Base-by-base conservation (phyloP, 2,329 filamentous ascomycete species). In the Monilinia polystroma region DNA sequence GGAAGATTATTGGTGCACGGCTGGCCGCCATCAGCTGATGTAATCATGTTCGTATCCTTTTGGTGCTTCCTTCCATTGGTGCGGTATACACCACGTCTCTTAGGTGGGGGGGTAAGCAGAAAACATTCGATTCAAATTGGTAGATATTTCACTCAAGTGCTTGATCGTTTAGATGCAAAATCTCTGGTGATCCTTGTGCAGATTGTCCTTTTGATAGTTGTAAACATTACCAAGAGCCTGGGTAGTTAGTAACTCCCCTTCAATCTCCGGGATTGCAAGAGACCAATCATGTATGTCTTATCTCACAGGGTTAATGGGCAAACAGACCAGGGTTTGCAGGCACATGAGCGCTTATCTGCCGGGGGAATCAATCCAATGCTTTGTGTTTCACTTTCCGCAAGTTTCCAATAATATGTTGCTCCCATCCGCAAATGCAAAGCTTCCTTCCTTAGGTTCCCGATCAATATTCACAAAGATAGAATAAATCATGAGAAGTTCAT, bases 1-100 rank as follows among this genome's bases (percentile, higher is more conserved):
- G 43, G n/a, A 20, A 14, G 14, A 26, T 49, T 23, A 38, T 38
- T 51, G 26, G 57, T 43, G 18, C n/a, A 32, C 56, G n/a, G 57
- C 26, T 35, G 20, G 43, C 20, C 26, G 32, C 29, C 45, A 60
- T 60, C 57, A 60, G 57, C 57, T 51, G 57, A 60, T 60, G 18
- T n/a, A 16, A 38, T 23, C 23, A 23, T 51, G 2, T 38, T 60
- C 57, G 43, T 60, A 60, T 49, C 6, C 14, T 35, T 35, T 10
- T 60, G 26, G 29, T 49, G 43, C 32, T 53, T 10, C 41, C 26
- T 53, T 10, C 41, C 26, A 35, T 59, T 58, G 41, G 56, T 23
- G 43, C 45, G 23, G 26, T 45, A 45, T 26, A 29, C 23, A 45
- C 23, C 35, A 58, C 41, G 41, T 45, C 41, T 58, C 55, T 58